Percentiles rank a stretch among this genome's conserved stretches.
Conservation (phyloP, 768 basidiomycete genomes). For the Sutorius australiensis region DNA sequence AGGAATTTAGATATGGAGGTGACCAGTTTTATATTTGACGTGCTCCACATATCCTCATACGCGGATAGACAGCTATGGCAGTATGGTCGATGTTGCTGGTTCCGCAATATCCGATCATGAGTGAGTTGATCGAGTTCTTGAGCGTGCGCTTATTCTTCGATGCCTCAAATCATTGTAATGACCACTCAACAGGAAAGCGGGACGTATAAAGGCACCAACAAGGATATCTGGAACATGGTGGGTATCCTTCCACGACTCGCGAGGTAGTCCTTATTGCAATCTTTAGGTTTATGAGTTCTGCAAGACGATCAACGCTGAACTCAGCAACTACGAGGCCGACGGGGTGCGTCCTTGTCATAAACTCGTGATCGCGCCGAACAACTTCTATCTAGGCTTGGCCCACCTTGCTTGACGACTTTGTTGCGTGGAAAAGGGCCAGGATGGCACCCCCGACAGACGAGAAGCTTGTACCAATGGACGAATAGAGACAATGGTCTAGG, state of each 20-base stretch:
- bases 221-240: slow-evolving; percentile 86
- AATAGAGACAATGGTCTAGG: slow-evolving; percentile 4
- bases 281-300: slow-evolving; percentile 75
- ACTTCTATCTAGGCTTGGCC: slow-evolving; percentile 67
- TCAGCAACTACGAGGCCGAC: slow-evolving; percentile 70
- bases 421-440: slow-evolving; percentile 52
- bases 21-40: slow-evolving; percentile 10
- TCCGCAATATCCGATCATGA: slow-evolving; percentile 63
- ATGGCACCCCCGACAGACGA: slow-evolving; percentile 2
- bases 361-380: background rate
- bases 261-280: background rate
- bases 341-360: slow-evolving; percentile 48
- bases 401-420: slow-evolving; percentile 77
- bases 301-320: slow-evolving; percentile 50
- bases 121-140: slow-evolving; percentile 65
- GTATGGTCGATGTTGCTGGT: slow-evolving; percentile 73
- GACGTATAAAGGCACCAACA: slow-evolving; percentile 73
- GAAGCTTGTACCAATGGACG: background rate
- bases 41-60: background rate
- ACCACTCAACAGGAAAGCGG: slow-evolving; percentile 37
- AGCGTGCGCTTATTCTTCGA: slow-evolving; percentile 38
- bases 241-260: slow-evolving; percentile 12
- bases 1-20: slow-evolving; percentile 84
- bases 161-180: background rate
- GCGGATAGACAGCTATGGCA: slow-evolving; percentile 57